Conservation (phyloP, 106 monocot genomes). For the Alisma plantagoaquatica region DNA sequence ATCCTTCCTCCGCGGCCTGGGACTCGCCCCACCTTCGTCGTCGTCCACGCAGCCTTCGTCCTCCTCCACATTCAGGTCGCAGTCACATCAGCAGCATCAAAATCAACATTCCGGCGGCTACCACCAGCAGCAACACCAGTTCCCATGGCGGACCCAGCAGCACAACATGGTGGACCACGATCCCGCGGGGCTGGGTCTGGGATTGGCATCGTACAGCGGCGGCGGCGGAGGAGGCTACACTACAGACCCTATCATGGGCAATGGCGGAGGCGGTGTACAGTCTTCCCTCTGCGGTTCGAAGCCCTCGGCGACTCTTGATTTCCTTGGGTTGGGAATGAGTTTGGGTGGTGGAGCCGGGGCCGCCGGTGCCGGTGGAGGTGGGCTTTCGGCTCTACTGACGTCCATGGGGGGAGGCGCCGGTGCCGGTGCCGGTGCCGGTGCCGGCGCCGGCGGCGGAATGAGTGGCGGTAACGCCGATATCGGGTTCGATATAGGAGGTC, state of each 20-base stretch:
- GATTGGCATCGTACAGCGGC: no score
- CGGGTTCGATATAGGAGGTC: slow-evolving; percentile 19
- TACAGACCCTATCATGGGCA: slow-evolving; percentile 3
- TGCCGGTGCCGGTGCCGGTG: background rate
- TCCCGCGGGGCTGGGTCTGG: slow-evolving; percentile 31
- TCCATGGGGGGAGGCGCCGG: slow-evolving; percentile 30
- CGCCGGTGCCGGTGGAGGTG: slow-evolving; percentile 17
- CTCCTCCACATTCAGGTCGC: slow-evolving; percentile 1
- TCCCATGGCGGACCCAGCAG: no score
- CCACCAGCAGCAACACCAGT: background rate
- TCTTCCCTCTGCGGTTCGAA: slow-evolving; percentile 20
- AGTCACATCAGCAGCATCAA: background rate
- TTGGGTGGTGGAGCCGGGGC: background rate
- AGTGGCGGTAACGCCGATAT: no score
- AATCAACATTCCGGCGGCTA: slow-evolving; percentile 9
- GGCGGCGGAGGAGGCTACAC: no score
- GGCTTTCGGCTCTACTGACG: slow-evolving; percentile 52
- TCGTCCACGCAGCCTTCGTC: slow-evolving; percentile 4
- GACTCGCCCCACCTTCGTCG: slow-evolving; percentile 11
- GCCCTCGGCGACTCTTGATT: slow-evolving; percentile 76
- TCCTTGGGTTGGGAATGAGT: slow-evolving; percentile 65
- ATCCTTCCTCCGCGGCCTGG: slow-evolving; percentile 41
- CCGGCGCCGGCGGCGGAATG: background rate
- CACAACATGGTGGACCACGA: slow-evolving; percentile 10
- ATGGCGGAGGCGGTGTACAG: background rate